Conservation (phyloP, 1,284 basidiomycete genomes). For the Ustilago xerochloae region DNA sequence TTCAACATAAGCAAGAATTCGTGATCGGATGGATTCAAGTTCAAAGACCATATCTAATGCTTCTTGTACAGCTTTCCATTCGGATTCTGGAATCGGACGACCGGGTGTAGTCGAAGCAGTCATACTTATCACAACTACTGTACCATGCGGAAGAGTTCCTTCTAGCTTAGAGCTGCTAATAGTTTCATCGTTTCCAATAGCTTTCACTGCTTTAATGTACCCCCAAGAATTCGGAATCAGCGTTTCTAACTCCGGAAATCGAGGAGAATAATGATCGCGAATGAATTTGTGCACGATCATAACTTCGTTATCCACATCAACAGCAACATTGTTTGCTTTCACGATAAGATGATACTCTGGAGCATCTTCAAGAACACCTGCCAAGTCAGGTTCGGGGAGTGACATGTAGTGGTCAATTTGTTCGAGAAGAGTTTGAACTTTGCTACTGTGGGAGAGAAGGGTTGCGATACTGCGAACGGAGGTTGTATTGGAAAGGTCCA, state of each 20-base stretch:
- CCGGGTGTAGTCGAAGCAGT: constrained; percentile 88
- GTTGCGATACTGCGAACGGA: constrained; percentile 88
- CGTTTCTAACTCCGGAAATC: constrained; percentile 96
- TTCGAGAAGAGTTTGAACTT: constrained; percentile 84
- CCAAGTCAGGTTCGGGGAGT: constrained; percentile 79
- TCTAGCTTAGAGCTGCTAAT: constrained; percentile 83
- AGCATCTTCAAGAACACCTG: constrained; percentile 84
- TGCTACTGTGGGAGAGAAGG: constrained; percentile 80
- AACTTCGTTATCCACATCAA: constrained; percentile 98
- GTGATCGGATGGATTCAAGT: constrained; percentile 84
- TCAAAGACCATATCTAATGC: constrained; percentile 89
- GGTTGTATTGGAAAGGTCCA: constrained; percentile 86
- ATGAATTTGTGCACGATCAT: constrained; percentile 99
- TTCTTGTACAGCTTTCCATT: constrained; percentile 83
- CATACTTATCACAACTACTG: constrained; percentile 94
- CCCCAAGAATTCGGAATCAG: constrained; percentile 90
- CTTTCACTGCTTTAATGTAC: constrained; percentile 90
- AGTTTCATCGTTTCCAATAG: constrained; percentile 81
- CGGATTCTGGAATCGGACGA: constrained; percentile 75
- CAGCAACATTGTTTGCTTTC: constrained; percentile 95
- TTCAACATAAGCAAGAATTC: constrained; percentile 98
- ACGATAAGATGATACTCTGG: constrained; percentile 97
- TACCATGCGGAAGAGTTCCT: constrained; percentile 85
- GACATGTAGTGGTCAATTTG: constrained; percentile 82
- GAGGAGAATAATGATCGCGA: constrained; percentile 93